Base-by-base conservation (phyloP, 495 filamentous ascomycete species). In the Bathelium albidoporum region DNA sequence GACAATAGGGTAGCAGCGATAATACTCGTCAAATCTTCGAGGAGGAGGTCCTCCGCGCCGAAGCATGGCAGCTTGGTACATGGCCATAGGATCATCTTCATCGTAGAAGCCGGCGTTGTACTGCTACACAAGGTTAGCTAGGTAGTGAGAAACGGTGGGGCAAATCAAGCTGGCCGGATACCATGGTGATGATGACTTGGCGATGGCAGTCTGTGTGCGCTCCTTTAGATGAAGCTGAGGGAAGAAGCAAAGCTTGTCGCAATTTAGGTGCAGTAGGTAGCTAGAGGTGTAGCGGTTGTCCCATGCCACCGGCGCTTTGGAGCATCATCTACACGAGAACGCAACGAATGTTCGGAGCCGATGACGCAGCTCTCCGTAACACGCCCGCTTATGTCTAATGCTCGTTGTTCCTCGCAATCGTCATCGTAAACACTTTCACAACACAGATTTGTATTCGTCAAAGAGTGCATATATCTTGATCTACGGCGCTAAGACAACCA, bases 1-100 rank as follows among this genome's bases (percentile, higher is more conserved):
- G 68, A 86, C 85, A 64, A 95, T 80, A 22, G 94, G 95, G 70
- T 97, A 98, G 77, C 90, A 95, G 34, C 94, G 88, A 74, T 95
- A 96, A 74, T 94, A 96, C 75, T 97, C 95, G 76, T 98, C 92
- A 77, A 97, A 98, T 60, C 93, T 90, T 59, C 83, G 82, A 22
- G 77, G 70, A 31, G 78, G 68, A 41, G 73, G 73, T 53, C 72
- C 72, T 1, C 68, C 67, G 29, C 69, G 69, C 7, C 61, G 45
- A 31, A 71, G 60, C 73, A 77, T 75, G 32, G 69, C 68, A 22
- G 66, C 63, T 41, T 74, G 73, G 65, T 76, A 77, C 69, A 74
- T 72, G 59, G 68, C 65, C 72, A 78, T 72, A 22, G 68, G 71
- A 59, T 75, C 74, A 62, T 73, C 69, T 55, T 72, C 72, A 61